A percentile compares a stretch with the other conserved stretches of the same genome.
phyloP scores from a whole-genome alignment of 1,139 yeast species.

The Hyphopichia khmerensis region DNA sequence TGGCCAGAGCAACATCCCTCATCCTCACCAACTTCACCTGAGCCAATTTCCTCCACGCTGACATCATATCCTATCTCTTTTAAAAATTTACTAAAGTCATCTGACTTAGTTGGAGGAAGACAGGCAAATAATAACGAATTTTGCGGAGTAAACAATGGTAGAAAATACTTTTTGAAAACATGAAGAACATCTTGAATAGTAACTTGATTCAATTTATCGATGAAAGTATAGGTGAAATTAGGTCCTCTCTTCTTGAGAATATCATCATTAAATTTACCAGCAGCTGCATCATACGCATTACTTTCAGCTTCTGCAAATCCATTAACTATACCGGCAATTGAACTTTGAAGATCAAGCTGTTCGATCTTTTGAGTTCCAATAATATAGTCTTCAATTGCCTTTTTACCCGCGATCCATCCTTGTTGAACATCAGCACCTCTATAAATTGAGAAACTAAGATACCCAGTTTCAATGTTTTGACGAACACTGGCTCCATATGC shows the following conservation, averaged over 20 bases:
- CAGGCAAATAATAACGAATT: slow-evolving; percentile 66
- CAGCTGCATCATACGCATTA: slow-evolving; percentile 62
- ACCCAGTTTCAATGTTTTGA: slow-evolving; percentile 65
- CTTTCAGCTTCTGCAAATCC: slow-evolving; percentile 66
- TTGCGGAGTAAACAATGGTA: slow-evolving; percentile 56
- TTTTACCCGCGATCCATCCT: slow-evolving; percentile 67
- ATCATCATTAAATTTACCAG: slow-evolving; percentile 62
- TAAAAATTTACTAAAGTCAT: slow-evolving; percentile 49
- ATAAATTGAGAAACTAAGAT: slow-evolving; percentile 63
- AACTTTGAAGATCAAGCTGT: slow-evolving; percentile 59
- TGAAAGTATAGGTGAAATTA: slow-evolving; percentile 38
- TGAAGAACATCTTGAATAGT: slow-evolving; percentile 56
- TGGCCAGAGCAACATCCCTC: slow-evolving; percentile 3
- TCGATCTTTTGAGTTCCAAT: slow-evolving; percentile 57
- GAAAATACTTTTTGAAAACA: slow-evolving; percentile 58
- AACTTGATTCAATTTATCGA: slow-evolving; percentile 51
- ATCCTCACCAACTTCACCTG: slow-evolving; percentile 18
- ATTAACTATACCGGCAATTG: slow-evolving; percentile 73
- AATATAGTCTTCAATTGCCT: slow-evolving; percentile 63
- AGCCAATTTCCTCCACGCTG: slow-evolving; percentile 50
- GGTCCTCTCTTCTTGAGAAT: slow-evolving; percentile 72
- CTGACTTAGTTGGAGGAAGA: slow-evolving; percentile 67
- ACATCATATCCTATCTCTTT: slow-evolving; percentile 59
- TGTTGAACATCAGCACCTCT: slow-evolving; percentile 82
- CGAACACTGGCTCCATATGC: slow-evolving; percentile 83